Percentiles rank a stretch among this genome's conserved stretches.
Conservation (phyloP, 23 red algal genomes). For the Gracilariopsis chorda region DNA sequence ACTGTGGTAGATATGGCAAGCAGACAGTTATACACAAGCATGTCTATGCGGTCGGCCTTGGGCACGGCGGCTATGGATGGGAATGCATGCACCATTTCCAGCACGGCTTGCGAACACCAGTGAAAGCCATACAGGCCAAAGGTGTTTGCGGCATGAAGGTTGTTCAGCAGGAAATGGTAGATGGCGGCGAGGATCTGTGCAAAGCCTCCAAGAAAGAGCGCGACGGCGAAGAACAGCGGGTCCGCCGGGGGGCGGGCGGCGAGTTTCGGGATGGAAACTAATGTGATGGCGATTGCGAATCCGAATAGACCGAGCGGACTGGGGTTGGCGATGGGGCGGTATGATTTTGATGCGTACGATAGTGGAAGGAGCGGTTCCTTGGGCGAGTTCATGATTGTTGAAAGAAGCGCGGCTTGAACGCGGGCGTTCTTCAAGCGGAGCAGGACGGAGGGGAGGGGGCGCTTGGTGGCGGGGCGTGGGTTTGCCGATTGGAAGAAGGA, state of each 20-base stretch:
- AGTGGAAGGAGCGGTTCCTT: neutral
- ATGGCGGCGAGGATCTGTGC: neutral
- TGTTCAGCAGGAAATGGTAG: neutral
- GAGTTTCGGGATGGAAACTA: neutral
- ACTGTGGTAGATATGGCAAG: neutral
- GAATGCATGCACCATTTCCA: neutral
- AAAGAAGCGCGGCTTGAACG: neutral
- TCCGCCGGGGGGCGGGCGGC: neutral
- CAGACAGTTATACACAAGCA: neutral
- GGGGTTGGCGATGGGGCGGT: neutral
- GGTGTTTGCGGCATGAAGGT: neutral
- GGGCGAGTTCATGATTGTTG: neutral
- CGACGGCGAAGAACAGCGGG: neutral
- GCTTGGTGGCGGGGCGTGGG: neutral
- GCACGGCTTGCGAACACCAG: neutral
- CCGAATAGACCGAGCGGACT: neutral
- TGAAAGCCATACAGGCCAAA: slow-evolving; percentile 4
- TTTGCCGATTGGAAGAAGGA: neutral
- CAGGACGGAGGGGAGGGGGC: neutral
- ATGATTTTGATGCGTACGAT: neutral
- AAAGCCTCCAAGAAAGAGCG: neutral
- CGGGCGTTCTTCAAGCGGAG: neutral
- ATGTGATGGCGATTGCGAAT: neutral
- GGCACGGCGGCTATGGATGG: neutral
- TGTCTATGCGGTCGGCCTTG: neutral